Evolutionary conservation across 305 asterid genomes (phyloP).

Genomic region (Fraxinus nigra): DNA sequence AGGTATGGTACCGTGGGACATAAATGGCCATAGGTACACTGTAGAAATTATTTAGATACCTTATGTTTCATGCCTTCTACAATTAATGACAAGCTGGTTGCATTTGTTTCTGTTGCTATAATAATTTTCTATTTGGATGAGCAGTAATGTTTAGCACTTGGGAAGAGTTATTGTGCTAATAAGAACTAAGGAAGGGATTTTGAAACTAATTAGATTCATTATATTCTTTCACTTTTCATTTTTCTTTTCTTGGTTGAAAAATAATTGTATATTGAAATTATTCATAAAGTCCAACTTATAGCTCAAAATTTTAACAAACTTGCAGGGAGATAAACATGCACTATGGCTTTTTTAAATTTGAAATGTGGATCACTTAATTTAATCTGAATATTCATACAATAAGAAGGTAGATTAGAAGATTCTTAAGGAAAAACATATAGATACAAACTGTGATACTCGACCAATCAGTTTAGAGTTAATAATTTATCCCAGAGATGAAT

Average conservation of each 20-base stretch:
- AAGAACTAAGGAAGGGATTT: background rate
- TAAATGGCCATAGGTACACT: background rate
- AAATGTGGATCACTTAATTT: background rate
- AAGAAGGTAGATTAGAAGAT: background rate
- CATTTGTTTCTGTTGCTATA: background rate
- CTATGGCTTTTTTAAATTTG: background rate
- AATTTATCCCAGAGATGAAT: background rate
- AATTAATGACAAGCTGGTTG: background rate
- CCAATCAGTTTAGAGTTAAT: background rate
- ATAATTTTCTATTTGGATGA: background rate
- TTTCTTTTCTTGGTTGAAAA: background rate
- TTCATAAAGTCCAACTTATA: background rate
- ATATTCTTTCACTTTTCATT: background rate
- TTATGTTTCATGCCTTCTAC: background rate
- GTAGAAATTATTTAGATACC: background rate
- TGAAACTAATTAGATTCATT: conserved; percentile 5
- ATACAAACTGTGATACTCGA: background rate
- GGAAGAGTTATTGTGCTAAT: conserved; percentile 15
- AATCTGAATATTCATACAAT: background rate
- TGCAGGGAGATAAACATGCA: background rate
- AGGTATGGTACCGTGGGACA: conserved; percentile 43
- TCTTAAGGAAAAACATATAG: background rate
- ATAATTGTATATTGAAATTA: background rate
- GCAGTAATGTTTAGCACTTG: background rate
- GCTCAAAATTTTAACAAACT: background rate